Evolutionary conservation across 2,329 filamentous ascomycete genomes (phyloP).

Genomic region (Hawksworthiomyces lignivorus): DNA sequence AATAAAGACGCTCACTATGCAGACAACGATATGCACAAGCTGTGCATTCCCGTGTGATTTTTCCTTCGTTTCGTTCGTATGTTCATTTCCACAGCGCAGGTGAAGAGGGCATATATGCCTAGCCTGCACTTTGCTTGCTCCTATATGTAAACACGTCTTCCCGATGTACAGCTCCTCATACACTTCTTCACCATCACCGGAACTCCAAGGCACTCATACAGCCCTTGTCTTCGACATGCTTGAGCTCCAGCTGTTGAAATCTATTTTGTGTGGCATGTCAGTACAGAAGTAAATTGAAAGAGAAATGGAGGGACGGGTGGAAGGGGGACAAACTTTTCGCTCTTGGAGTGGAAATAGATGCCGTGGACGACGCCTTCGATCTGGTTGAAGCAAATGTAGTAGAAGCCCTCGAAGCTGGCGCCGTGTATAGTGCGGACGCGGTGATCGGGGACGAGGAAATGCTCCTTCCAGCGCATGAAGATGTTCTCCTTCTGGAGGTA

Average conservation of each 20-base stretch:
- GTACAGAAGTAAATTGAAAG: no score
- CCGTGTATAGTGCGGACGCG: slow-evolving; percentile 83
- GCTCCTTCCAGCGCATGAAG: slow-evolving; percentile 99
- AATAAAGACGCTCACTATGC: no score
- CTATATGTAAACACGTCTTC: no score
- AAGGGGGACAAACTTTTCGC: slow-evolving; percentile 69
- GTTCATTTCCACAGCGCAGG: no score
- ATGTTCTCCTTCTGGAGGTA: slow-evolving; percentile 76
- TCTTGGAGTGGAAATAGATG: slow-evolving; percentile 97
- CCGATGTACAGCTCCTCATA: background rate
- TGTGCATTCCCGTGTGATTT: no score
- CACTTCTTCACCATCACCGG: slow-evolving; percentile 42
- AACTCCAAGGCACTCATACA: slow-evolving; percentile 87
- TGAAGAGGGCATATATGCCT: no score
- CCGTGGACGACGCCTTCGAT: slow-evolving; percentile 77
- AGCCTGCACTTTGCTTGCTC: no score
- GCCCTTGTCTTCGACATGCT: slow-evolving; percentile 77
- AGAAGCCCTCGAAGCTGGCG: slow-evolving; percentile 96
- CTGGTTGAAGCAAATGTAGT: slow-evolving; percentile 99
- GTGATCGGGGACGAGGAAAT: slow-evolving; percentile 94
- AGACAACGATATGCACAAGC: no score
- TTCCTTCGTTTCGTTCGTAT: no score
- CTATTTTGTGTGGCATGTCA: no score
- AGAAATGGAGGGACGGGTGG: no score
- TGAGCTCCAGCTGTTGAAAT: slow-evolving; percentile 87